Conservation (phyloP, 345 rosid species). For the Trapa bicornis region DNA sequence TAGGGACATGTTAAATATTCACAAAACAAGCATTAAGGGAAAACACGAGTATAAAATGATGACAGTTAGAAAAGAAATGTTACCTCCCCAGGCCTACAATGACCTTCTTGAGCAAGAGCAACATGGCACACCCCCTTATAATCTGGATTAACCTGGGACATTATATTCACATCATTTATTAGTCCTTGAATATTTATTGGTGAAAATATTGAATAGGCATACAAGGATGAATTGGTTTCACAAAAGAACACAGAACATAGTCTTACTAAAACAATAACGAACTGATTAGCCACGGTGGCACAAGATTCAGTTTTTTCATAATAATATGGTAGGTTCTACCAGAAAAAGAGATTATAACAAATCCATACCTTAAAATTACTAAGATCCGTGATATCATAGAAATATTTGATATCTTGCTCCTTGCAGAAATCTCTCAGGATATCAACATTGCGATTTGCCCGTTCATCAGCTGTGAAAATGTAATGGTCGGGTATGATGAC, state of each 20-base stretch:
- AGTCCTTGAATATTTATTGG: background rate
- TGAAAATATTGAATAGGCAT: background rate
- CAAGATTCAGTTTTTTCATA: no score
- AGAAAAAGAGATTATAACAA: background rate
- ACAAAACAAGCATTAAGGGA: background rate
- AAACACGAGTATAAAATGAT: no score
- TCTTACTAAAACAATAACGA: no score
- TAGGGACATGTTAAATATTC: background rate
- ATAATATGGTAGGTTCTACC: background rate
- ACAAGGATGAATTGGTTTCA: background rate
- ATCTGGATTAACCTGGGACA: conserved; percentile 78
- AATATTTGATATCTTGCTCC: conserved; percentile 86
- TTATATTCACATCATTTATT: background rate
- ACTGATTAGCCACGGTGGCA: no score
- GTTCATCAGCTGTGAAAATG: conserved; percentile 83
- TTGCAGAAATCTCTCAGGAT: conserved; percentile 81
- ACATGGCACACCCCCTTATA: conserved; percentile 98
- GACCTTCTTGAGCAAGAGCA: conserved; percentile 99
- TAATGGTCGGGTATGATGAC: conserved; percentile 96
- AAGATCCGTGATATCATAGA: conserved; percentile 87
- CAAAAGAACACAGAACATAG: background rate
- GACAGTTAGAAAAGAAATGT: background rate
- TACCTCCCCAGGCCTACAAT: conserved; percentile 99
- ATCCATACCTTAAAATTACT: conserved; percentile 62
- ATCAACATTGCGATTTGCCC: conserved; percentile 92